Base-by-base conservation (phyloP, 2,329 filamentous ascomycete genomes). In the Westerdykella aurantiaca region DNA sequence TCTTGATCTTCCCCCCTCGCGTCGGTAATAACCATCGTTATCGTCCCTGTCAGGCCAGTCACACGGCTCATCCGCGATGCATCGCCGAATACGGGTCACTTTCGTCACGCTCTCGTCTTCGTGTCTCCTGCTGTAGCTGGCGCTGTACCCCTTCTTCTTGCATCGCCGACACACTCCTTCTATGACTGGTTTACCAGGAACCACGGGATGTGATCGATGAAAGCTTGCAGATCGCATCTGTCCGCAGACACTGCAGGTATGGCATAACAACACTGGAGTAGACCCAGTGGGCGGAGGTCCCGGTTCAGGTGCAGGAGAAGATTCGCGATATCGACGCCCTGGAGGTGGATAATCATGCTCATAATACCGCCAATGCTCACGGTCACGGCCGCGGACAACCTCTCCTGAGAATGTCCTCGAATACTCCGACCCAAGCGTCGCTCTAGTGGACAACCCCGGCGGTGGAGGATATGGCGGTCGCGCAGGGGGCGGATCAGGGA, bases 181-280 rank as follows among this genome's bases (percentile, higher is more conserved):
- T 1, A 60, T 43, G 11, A 59, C 37, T 4, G 58, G 50, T 17
- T 62, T 53, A 10, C 59, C 60, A 25, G 64, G 64, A 13, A 64
- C 39, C n/a, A 67, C 55, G 4, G 66, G 66, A 44, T 68, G 52
- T 5, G 56, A 49, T 29, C 61, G 59, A 45, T 69, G 66, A 34
- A 56, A 69, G 38, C 57, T 53, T 33, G 51, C 48, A 17, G 64
- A 69, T 12, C 66, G 60, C 50, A 63, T 56, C 13, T 51, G 46
- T 10, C 59, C 57, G 37, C 66, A 69, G 14, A 59, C 46, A 22
- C 55, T 61, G 45, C 66, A 69, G 6, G 58, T 61, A 49, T 68
- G 66, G 41, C 60, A 66, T 25, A 58, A 46, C 38, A 58, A 43
- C 10, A 60, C 53, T 18, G 58, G 55, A 12, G 34, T n/a, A 18